Conservation (phyloP, 306 rosid species). For the Sindora glabra region DNA sequence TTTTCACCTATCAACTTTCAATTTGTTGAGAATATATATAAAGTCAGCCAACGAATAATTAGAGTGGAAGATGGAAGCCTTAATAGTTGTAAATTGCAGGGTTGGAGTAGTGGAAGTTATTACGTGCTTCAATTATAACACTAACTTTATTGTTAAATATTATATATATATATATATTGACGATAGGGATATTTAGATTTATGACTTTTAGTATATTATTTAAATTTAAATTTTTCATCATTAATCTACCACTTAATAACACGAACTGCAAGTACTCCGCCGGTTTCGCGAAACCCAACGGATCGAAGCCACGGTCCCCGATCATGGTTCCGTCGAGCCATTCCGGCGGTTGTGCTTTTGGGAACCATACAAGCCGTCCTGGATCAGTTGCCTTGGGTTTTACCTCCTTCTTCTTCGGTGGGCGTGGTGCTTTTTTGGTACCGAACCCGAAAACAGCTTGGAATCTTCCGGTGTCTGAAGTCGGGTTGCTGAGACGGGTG, state of each 20-base stretch:
- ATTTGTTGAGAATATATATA: too few species aligned
- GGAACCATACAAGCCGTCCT: slow-evolving; percentile 56
- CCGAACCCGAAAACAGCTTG: slow-evolving; percentile 40
- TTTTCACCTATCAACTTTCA: not conserved
- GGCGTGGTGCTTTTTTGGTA: slow-evolving; percentile 18
- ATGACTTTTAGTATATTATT: too few species aligned
- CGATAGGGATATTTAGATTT: too few species aligned
- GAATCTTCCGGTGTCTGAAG: slow-evolving; percentile 21
- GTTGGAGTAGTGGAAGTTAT: too few species aligned
- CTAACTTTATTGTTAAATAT: too few species aligned
- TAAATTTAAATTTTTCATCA: too few species aligned
- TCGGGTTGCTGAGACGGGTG: slow-evolving; percentile 15
- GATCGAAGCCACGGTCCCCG: slow-evolving; percentile 75
- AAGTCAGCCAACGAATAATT: too few species aligned
- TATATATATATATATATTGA: too few species aligned
- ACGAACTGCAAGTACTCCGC: slow-evolving; percentile 70
- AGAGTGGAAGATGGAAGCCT: too few species aligned
- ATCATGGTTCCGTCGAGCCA: slow-evolving; percentile 68
- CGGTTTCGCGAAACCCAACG: slow-evolving; percentile 53
- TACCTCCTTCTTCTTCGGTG: slow-evolving; percentile 27
- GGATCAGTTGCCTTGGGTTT: not conserved
- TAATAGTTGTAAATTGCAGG: too few species aligned
- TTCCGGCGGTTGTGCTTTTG: slow-evolving; percentile 47
- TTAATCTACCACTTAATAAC: too few species aligned
- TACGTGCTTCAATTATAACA: too few species aligned